These are phyloP conservation scores for Begonia loranthoides DNA, from an alignment of 306 rosid species.

Conservation along the genomic window DNA sequence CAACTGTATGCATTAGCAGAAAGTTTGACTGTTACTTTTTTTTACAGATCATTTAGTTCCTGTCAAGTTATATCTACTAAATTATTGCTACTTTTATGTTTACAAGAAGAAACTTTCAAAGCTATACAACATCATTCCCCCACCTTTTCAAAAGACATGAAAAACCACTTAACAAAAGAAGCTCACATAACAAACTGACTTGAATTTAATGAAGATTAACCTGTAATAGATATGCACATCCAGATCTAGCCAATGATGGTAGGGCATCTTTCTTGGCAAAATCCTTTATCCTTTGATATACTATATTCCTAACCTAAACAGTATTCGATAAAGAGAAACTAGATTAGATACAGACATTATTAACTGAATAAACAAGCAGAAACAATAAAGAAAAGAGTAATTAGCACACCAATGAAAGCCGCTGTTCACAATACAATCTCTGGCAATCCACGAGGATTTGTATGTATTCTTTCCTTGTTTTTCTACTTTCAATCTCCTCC, in stretches of 20 bases:
- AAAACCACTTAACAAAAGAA: too few relatives aligned
- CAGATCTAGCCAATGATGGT: conserved; percentile 95
- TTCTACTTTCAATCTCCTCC: conserved; percentile 89
- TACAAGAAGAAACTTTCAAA: too few relatives aligned
- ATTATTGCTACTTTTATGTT: too few relatives aligned
- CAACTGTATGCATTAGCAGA: too few relatives aligned
- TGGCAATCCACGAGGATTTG: conserved; percentile 94
- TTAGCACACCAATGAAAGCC: conserved; percentile 84
- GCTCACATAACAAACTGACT: too few relatives aligned
- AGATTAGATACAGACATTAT: background rate
- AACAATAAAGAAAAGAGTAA: conserved; percentile 17
- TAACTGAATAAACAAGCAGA: too few relatives aligned
- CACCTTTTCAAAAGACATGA: too few relatives aligned
- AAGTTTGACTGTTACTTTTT: too few relatives aligned
- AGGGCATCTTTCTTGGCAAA: conserved; percentile 90
- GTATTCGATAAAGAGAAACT: conserved; percentile 13
- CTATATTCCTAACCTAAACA: conserved; percentile 71
- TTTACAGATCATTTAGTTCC: too few relatives aligned
- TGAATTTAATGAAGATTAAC: conserved; percentile 18
- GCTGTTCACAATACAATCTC: conserved; percentile 81
- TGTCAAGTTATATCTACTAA: too few relatives aligned
- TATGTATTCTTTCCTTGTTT: conserved; percentile 85
- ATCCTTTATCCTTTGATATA: conserved; percentile 81
- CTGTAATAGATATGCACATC: conserved; percentile 96
- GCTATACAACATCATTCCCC: too few relatives aligned